A percentile compares a stretch with the other conserved stretches of the same genome.
These are phyloP conservation scores for Magnaporthiopsis poae DNA, from an alignment of 2,329 filamentous ascomycete genomes.

Conservation along the genomic window DNA sequence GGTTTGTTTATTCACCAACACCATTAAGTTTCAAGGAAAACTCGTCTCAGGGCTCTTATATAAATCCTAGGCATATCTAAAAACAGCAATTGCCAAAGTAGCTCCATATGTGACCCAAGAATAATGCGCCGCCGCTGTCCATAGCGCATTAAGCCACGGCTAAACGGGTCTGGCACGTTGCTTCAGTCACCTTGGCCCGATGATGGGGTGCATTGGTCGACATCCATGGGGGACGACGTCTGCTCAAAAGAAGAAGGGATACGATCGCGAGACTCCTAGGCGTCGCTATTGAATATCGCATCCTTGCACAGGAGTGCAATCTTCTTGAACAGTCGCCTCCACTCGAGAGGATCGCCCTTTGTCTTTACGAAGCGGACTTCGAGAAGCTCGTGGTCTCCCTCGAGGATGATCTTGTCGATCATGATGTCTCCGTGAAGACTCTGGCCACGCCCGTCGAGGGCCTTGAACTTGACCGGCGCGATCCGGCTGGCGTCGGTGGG, in stretches of 20 bases:
- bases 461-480: conserved; percentile 62
- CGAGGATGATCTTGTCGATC: conserved; percentile 56
- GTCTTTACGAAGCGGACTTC: conserved; percentile 89
- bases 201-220: neutral
- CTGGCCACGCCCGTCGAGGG: conserved; percentile 62
- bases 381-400: conserved; percentile 51
- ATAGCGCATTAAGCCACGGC: neutral
- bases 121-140: neutral
- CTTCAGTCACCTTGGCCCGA: neutral
- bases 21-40: neutral
- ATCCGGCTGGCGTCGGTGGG: conserved; percentile 41
- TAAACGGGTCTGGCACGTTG: neutral
- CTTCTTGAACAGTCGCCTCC: conserved; percentile 94
- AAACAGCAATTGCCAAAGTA: neutral
- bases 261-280: conserved; percentile 7
- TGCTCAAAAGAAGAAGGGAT: neutral
- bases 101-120: neutral
- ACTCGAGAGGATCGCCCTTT: conserved; percentile 92
- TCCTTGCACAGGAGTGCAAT: conserved; percentile 82
- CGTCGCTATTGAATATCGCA: conserved; percentile 57
- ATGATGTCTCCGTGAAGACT: conserved; percentile 65
- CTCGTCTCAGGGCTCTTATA: neutral
- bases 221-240: neutral
- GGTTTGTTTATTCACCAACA: neutral
- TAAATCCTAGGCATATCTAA: neutral